These are phyloP conservation scores for Podospora pseudocomata DNA, from an alignment of 495 filamentous ascomycete species.

Conservation along the genomic window DNA sequence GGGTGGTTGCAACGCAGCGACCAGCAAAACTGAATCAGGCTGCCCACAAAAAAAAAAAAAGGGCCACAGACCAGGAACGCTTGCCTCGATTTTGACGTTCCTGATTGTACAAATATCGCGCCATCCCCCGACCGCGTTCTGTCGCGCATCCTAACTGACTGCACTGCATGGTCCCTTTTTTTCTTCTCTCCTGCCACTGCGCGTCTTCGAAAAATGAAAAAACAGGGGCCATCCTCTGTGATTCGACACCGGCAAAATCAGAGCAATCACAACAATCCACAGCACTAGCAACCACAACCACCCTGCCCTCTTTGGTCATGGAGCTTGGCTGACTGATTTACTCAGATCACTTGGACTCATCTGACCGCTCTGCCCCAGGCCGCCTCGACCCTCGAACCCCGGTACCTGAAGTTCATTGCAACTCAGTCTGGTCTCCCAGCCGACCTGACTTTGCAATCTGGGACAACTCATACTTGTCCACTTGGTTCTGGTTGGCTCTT, in stretches of 20 bases:
- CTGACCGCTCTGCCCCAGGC: not conserved
- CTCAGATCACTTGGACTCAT: conserved; percentile 1
- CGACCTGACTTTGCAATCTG: not conserved
- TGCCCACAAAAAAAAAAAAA: not conserved
- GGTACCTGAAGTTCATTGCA: not conserved
- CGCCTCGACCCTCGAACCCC: not conserved
- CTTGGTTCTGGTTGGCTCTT: not conserved
- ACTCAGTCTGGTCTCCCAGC: not conserved
- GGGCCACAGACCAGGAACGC: conserved; percentile 1
- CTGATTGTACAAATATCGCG: conserved; percentile 28
- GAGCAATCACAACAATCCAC: conserved; percentile 12
- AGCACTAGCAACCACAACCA: conserved; percentile 10
- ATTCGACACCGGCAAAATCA: not conserved
- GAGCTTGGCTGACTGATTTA: conserved; percentile 16
- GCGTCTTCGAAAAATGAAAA: not conserved
- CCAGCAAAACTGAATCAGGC: not conserved
- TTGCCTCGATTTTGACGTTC: conserved; percentile 8
- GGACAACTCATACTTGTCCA: not conserved
- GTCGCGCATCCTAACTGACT: not conserved
- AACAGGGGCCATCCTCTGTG: conserved; percentile 5
- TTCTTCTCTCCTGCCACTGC: not conserved
- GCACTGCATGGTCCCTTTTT: not conserved
- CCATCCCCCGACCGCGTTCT: conserved; percentile 7
- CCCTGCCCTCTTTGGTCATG: not conserved
- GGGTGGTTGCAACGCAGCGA: conserved; percentile 17